Conservation (phyloP, 495 filamentous ascomycete genomes). For the Penicillium bovifimosum region DNA sequence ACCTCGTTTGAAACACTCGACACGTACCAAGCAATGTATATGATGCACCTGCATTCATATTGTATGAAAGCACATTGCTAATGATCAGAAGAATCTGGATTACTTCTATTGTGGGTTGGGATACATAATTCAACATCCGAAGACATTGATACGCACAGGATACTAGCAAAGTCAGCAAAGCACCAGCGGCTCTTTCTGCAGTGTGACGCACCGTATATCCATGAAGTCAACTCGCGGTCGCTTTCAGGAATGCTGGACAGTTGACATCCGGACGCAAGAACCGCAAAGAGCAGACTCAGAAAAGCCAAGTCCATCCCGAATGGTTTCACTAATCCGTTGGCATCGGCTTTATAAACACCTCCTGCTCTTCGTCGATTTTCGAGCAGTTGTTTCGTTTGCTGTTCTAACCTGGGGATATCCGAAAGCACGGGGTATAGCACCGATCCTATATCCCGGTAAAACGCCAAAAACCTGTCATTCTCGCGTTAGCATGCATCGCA, state of each 20-base stretch:
- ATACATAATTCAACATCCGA: conserved; percentile 57
- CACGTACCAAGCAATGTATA: conserved; percentile 52
- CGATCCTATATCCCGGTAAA: conserved; percentile 70
- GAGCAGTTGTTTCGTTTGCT: conserved; percentile 59
- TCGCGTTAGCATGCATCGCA: neutral
- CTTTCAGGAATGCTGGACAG: conserved; percentile 60
- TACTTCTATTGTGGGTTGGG: conserved; percentile 49
- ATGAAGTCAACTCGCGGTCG: conserved; percentile 54
- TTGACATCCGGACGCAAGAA: conserved; percentile 75
- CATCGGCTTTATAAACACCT: conserved; percentile 37
- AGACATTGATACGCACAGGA: conserved; percentile 61
- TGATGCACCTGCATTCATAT: conserved; percentile 59
- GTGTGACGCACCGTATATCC: conserved; percentile 48
- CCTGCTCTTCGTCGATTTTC: conserved; percentile 53
- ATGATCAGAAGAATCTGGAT: conserved; percentile 56
- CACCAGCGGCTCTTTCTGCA: neutral
- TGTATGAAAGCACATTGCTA: conserved; percentile 56
- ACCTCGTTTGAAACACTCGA: neutral
- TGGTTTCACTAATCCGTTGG: conserved; percentile 34
- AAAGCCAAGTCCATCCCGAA: conserved; percentile 41
- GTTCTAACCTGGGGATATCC: conserved; percentile 62
- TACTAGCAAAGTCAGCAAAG: conserved; percentile 30
- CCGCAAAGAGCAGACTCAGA: conserved; percentile 59
- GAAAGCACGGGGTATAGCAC: conserved; percentile 76
- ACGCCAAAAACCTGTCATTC: conserved; percentile 54